A percentile compares a stretch with the other conserved stretches of the same genome.
Evolutionary conservation across 352 stramenopile species (phyloP).

Genomic region (Phytophthora fragariae): DNA sequence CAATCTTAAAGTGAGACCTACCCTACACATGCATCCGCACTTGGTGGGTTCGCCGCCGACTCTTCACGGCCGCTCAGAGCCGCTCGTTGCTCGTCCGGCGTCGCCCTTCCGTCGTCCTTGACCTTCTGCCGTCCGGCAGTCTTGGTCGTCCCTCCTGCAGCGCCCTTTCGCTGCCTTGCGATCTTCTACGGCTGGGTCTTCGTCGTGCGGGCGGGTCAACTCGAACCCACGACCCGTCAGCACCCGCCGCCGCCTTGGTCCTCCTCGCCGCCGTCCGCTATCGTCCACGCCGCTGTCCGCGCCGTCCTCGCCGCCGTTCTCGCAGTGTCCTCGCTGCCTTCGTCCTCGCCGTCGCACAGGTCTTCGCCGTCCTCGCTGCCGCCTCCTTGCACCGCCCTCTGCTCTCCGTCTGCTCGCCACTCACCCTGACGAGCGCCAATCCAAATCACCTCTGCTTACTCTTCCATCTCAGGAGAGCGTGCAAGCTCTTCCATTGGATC

Average conservation of each 20-base stretch:
- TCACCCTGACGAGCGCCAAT: too few species aligned
- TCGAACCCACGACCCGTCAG: too few species aligned
- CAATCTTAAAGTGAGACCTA: background rate
- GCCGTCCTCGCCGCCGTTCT: background rate
- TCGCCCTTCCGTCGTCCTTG: background rate
- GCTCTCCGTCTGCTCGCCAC: too few species aligned
- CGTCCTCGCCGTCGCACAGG: too few species aligned
- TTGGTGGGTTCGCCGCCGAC: too few species aligned
- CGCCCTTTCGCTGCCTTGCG: too few species aligned
- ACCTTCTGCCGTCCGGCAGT: background rate
- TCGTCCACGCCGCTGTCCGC: background rate
- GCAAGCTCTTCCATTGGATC: background rate
- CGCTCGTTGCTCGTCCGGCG: background rate
- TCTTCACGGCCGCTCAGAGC: background rate
- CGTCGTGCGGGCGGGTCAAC: too few species aligned
- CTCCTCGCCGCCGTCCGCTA: background rate
- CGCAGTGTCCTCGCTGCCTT: too few species aligned
- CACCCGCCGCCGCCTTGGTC: background rate
- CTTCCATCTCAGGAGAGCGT: constrained; percentile 20
- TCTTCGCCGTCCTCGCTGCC: background rate
- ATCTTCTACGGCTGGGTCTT: too few species aligned
- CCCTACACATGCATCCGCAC: background rate
- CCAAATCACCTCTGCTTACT: too few species aligned
- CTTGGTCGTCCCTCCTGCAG: background rate
- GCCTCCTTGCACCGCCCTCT: too few species aligned